phyloP scores from a whole-genome alignment of 495 filamentous ascomycete genomes.

The Penicillium coprophilum region DNA sequence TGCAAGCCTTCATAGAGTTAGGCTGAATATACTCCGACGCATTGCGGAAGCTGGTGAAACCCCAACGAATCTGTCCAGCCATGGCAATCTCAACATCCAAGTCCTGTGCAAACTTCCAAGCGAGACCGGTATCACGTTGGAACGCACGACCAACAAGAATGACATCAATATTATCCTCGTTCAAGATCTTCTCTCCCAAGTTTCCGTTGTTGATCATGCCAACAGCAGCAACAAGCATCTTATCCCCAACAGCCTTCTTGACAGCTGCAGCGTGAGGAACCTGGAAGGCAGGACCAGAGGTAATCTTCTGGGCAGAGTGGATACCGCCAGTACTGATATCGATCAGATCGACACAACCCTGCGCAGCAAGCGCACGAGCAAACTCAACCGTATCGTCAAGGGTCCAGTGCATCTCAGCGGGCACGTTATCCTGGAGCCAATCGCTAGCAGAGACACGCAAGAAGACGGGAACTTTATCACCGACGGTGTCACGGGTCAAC shows the following conservation, averaged over 20 bases:
- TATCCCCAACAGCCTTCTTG: constrained; percentile 63
- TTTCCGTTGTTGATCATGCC: constrained; percentile 62
- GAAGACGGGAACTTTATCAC: constrained; percentile 63
- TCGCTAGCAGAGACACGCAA: constrained; percentile 62
- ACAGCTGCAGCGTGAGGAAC: constrained; percentile 60
- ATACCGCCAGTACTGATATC: constrained; percentile 66
- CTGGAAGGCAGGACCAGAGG: constrained; percentile 61
- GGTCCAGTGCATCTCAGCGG: constrained; percentile 56
- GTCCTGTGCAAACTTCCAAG: constrained; percentile 70
- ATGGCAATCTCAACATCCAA: constrained; percentile 59
- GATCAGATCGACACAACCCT: constrained; percentile 61
- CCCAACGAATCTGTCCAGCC: constrained; percentile 69
- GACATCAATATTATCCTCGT: constrained; percentile 60
- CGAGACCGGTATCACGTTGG: constrained; percentile 66
- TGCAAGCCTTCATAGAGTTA: constrained; percentile 38
- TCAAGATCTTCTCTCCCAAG: constrained; percentile 56
- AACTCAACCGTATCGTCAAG: constrained; percentile 55
- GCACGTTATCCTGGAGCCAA: constrained; percentile 54
- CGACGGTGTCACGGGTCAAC: constrained; percentile 52
- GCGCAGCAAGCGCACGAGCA: constrained; percentile 52
- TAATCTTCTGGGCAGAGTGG: constrained; percentile 58
- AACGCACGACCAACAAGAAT: constrained; percentile 65
- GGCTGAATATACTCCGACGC: constrained; percentile 38
- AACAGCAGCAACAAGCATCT: constrained; percentile 59
- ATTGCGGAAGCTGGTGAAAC: constrained; percentile 39